Evolutionary conservation across 2,329 filamentous ascomycete species (phyloP), one percentile per base, ranked within the genome.

Genomic region (Tothia fuscella): DNA sequence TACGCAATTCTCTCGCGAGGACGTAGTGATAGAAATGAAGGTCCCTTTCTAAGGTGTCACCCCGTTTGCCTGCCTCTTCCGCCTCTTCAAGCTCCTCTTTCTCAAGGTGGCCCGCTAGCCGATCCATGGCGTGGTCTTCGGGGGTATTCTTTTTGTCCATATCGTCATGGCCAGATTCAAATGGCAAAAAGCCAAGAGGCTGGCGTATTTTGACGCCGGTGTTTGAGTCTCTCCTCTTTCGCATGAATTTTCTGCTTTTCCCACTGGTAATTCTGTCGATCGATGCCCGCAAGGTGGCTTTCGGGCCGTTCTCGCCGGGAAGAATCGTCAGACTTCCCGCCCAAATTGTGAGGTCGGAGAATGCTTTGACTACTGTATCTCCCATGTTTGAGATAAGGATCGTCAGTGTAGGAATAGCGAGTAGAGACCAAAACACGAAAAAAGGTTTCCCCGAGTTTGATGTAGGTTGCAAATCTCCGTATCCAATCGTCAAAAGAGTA

Each of bases 281-380:
- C 4, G 54, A 54, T 5, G 53, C 43, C 33, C 58, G 59, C 1
- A 61, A 46, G 5, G 58, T 56, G 0, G 58, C 52, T 10, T 49
- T 53, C 7, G 65, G 49, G 6, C 62, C 62, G 38, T 62, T 49
- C 24, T 72, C 69, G 6, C 62, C 65, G 2, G 72, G 72, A 1
- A 75, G 52, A 14, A 76, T 63, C 2, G 72, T 75, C 19, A 74
- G 48, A 22, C 69, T 66, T 10, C 70, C 72, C 4, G 74, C 46
- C 61, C 66, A 73, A n/a, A 71, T 65, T 0, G 70, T 73, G n/a
- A 68, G 44, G 36, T 76, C 69, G 17, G 67, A 65, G 53, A 76
- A 66, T 6, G 59, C 57, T 45, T 70, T 70, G 45, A 76, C 67
- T 7, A 72, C 65, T 0, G 70, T 72, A 44, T 70, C 67, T 12